A percentile compares a stretch with the other conserved stretches of the same genome.
phyloP scores from a whole-genome alignment of 1,284 basidiomycete genomes.

The Apiotrichum mycotoxinovorans region DNA sequence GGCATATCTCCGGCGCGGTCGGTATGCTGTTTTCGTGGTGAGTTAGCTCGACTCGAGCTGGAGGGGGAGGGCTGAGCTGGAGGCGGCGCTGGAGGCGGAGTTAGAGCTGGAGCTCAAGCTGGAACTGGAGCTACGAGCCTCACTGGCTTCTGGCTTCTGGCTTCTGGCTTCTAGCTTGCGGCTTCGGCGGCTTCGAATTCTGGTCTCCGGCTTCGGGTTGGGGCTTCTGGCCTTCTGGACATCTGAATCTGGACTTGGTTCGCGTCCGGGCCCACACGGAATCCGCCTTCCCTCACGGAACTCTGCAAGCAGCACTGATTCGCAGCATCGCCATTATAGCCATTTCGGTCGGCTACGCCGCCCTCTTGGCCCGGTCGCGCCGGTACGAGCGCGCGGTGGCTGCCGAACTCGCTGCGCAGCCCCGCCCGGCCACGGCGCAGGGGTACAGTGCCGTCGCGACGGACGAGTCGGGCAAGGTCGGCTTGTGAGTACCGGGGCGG shows the following conservation, averaged over 20 bases:
- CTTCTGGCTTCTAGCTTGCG: background rate
- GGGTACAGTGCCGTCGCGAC: slow-evolving; percentile 27
- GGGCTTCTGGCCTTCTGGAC: too few relatives aligned
- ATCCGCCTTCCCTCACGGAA: too few relatives aligned
- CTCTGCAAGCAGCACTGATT: too few relatives aligned
- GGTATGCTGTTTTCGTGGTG: slow-evolving; percentile 48
- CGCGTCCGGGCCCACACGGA: too few relatives aligned
- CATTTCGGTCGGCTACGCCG: slow-evolving; percentile 44
- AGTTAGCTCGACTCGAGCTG: background rate
- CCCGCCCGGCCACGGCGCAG: slow-evolving; percentile 14
- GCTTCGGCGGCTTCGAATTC: too few relatives aligned
- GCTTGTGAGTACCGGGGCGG: slow-evolving; percentile 45
- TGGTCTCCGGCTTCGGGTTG: too few relatives aligned
- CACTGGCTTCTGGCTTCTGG: too few relatives aligned
- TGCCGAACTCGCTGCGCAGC: slow-evolving; percentile 24
- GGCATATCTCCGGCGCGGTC: slow-evolving; percentile 42
- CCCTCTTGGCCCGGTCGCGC: slow-evolving; percentile 35
- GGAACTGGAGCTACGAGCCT: too few relatives aligned
- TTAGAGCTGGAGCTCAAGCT: too few relatives aligned
- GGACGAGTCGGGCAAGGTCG: slow-evolving; percentile 25
- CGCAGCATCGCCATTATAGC: slow-evolving; percentile 33
- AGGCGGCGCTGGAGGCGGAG: too few relatives aligned
- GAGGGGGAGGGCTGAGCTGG: too few relatives aligned
- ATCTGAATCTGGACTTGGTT: too few relatives aligned
- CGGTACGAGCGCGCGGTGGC: slow-evolving; percentile 36